These are phyloP conservation scores for Camillea tinctor DNA, from an alignment of 2,329 filamentous ascomycete genomes.

Conservation along the genomic window DNA sequence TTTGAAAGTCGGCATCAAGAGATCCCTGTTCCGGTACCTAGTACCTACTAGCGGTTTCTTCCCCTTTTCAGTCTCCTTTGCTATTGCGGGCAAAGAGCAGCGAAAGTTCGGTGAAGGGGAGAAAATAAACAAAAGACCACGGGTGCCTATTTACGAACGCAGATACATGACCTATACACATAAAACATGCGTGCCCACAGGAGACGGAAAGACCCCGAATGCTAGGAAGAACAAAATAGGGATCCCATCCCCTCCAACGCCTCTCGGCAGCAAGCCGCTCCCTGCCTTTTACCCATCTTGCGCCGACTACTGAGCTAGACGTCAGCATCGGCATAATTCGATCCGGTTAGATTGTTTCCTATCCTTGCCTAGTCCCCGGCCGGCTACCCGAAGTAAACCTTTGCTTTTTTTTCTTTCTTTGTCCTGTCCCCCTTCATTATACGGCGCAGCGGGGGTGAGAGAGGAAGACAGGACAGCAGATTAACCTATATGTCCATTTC, in stretches of 20 bases:
- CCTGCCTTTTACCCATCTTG: background rate
- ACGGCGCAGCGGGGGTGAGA: too few species aligned
- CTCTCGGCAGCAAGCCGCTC: background rate
- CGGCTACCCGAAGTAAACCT: background rate
- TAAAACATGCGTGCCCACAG: too few species aligned
- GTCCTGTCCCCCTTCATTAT: too few species aligned
- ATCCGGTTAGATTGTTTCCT: background rate
- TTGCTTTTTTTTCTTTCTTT: background rate
- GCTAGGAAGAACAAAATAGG: background rate
- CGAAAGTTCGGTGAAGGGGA: background rate
- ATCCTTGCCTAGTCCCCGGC: too few species aligned
- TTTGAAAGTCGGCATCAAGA: background rate
- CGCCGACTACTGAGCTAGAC: background rate
- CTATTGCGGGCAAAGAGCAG: background rate
- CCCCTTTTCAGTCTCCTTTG: too few species aligned
- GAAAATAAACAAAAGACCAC: too few species aligned
- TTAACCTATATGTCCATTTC: background rate
- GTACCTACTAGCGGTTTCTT: too few species aligned
- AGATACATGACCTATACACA: too few species aligned
- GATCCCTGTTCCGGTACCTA: background rate
- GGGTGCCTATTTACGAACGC: too few species aligned
- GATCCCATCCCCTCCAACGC: background rate
- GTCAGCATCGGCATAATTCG: background rate
- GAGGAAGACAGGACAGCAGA: background rate
- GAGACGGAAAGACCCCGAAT: background rate